phyloP scores from a whole-genome alignment of 352 stramenopile species.

The Globisporangium abappressorium region DNA sequence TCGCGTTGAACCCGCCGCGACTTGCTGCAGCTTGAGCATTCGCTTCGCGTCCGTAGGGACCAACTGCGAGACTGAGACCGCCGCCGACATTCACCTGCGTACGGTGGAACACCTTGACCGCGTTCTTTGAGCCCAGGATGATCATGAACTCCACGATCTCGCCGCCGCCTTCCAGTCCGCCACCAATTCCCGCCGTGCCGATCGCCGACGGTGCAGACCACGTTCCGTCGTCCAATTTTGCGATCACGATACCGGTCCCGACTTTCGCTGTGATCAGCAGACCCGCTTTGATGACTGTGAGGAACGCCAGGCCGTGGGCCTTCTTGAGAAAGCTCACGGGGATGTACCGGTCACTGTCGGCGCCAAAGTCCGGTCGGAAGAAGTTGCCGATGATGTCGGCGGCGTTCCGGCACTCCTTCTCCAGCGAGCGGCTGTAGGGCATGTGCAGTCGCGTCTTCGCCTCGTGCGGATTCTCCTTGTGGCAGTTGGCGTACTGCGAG shows the following conservation, averaged over 20 bases:
- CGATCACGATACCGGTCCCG: conserved; percentile 88
- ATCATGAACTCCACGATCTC: conserved; percentile 95
- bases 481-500: conserved; percentile 71
- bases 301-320: conserved; percentile 78
- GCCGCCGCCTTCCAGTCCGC: conserved; percentile 85
- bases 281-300: conserved; percentile 83
- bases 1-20: conserved; percentile 76
- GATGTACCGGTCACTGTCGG: conserved; percentile 75
- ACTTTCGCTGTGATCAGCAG: conserved; percentile 83
- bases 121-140: conserved; percentile 90
- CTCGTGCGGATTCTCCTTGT: conserved; percentile 81
- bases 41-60: conserved; percentile 86
- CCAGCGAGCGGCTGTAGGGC: conserved; percentile 68
- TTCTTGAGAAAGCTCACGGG: conserved; percentile 78
- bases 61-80: conserved; percentile 88
- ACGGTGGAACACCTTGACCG: conserved; percentile 90
- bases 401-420: conserved; percentile 72
- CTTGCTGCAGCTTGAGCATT: conserved; percentile 78
- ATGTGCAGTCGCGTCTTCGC: conserved; percentile 70
- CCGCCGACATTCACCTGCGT: conserved; percentile 90
- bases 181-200: conserved; percentile 86
- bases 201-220: conserved; percentile 94
- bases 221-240: conserved; percentile 73
- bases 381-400: conserved; percentile 83
- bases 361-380: conserved; percentile 62